A percentile compares a stretch with the other conserved stretches of the same genome.
Conservation (phyloP, 1,139 yeast species). For the Arxiozyma telluris region DNA sequence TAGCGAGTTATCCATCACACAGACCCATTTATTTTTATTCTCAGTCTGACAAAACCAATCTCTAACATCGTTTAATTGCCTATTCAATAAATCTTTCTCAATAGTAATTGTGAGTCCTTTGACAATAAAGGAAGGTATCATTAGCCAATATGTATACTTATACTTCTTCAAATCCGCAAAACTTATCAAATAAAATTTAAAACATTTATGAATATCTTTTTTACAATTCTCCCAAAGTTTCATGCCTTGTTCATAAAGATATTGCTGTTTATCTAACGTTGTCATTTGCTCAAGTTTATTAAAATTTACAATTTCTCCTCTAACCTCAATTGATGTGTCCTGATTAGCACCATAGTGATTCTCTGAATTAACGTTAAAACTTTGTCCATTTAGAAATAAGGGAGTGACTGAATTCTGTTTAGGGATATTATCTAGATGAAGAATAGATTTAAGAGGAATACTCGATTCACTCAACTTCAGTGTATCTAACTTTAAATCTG, state of each 20-base stretch:
- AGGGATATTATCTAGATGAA: slow-evolving; percentile 33
- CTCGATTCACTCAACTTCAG: slow-evolving; percentile 27
- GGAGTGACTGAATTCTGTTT: slow-evolving; percentile 32
- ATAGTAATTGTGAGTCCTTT: slow-evolving; percentile 23
- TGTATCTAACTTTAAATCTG: slow-evolving; percentile 31
- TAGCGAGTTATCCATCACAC: slow-evolving; percentile 15
- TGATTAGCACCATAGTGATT: slow-evolving; percentile 5
- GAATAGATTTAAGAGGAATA: slow-evolving; percentile 26
- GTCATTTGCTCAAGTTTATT: slow-evolving; percentile 86
- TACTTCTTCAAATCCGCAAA: slow-evolving; percentile 87
- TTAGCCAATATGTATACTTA: slow-evolving; percentile 83
- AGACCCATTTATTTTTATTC: slow-evolving; percentile 24
- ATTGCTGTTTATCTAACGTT: slow-evolving; percentile 47
- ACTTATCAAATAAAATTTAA: slow-evolving; percentile 48
- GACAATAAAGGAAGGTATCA: slow-evolving; percentile 58
- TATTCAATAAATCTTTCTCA: slow-evolving; percentile 1
- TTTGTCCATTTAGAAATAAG: slow-evolving; percentile 34
- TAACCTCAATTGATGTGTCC: slow-evolving; percentile 5
- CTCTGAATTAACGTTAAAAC: slow-evolving; percentile 27
- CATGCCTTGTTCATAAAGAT: slow-evolving; percentile 42
- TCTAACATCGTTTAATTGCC: slow-evolving; percentile 11
- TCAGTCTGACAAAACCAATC: slow-evolving; percentile 11
- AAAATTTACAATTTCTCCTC: slow-evolving; percentile 38
- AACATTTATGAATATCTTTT: slow-evolving; percentile 17
- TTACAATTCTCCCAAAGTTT: slow-evolving; percentile 21